Evolutionary conservation across 2,329 filamentous ascomycete species (phyloP).

Genomic region (Trichoderma polysporum): DNA sequence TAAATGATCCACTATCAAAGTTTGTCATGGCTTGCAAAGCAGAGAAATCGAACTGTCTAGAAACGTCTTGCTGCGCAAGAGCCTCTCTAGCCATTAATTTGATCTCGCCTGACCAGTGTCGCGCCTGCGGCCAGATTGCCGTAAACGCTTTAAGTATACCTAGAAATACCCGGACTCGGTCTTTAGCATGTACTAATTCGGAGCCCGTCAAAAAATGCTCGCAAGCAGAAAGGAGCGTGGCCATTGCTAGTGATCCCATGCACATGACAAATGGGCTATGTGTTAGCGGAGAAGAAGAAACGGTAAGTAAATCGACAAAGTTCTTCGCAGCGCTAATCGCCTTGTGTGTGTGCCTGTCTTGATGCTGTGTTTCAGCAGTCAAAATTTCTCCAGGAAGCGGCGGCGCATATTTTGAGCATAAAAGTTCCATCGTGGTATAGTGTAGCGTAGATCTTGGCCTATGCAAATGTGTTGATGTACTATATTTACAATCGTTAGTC

Average conservation of each 20-base stretch:
- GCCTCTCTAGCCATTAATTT: slow-evolving; percentile 23
- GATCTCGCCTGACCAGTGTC: slow-evolving; percentile 22
- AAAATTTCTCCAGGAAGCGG: slow-evolving; percentile 22
- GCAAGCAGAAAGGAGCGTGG: slow-evolving; percentile 24
- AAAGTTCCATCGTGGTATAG: slow-evolving; percentile 25
- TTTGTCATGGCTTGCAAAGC: background rate
- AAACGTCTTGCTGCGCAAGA: background rate
- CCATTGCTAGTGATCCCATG: slow-evolving; percentile 25
- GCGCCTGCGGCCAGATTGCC: slow-evolving; percentile 24
- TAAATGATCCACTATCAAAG: background rate
- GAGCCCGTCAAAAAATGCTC: slow-evolving; percentile 16
- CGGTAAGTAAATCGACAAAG: slow-evolving; percentile 23
- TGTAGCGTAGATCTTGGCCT: slow-evolving; percentile 24
- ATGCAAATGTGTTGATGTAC: slow-evolving; percentile 24
- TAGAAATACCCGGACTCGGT: slow-evolving; percentile 25
- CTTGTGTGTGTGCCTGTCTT: slow-evolving; percentile 22
- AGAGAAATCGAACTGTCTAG: background rate
- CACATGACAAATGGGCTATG: slow-evolving; percentile 27
- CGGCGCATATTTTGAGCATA: slow-evolving; percentile 26
- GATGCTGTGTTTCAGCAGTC: slow-evolving; percentile 20
- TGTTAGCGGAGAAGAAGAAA: slow-evolving; percentile 17
- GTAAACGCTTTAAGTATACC: slow-evolving; percentile 22
- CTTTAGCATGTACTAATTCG: slow-evolving; percentile 16
- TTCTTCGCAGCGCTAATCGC: slow-evolving; percentile 21
- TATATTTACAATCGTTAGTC: background rate